A percentile compares a stretch with the other conserved stretches of the same genome.
Evolutionary conservation across 192 early-diverging fungal genomes (phyloP).

Genomic region (Phlyctochytrium planicorne): DNA sequence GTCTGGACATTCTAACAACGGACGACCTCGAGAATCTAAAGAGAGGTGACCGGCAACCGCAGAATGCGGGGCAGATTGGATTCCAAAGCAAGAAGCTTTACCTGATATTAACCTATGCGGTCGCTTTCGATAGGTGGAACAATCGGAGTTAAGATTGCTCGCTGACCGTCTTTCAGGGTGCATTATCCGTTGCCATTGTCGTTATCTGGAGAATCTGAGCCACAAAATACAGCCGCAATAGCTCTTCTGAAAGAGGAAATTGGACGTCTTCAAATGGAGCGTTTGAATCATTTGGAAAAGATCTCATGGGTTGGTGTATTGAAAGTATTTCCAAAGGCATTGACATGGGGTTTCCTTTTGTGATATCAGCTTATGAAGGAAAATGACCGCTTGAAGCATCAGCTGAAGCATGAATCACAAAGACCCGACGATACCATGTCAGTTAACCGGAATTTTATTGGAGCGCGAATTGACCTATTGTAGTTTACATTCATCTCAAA

Average conservation of each 20-base stretch:
- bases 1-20: slow-evolving; percentile 34
- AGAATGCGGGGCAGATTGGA: background rate
- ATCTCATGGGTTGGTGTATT: slow-evolving; percentile 17
- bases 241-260: slow-evolving; percentile 17
- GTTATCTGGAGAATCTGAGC: slow-evolving; percentile 2
- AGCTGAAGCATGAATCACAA: slow-evolving; percentile 29
- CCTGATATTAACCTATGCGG: slow-evolving; percentile 50
- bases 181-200: slow-evolving; percentile 54
- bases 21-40: slow-evolving; percentile 25
- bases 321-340: background rate
- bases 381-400: slow-evolving; percentile 44
- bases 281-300: slow-evolving; percentile 30
- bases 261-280: slow-evolving; percentile 15
- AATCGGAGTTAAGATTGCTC: background rate
- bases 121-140: slow-evolving; percentile 49
- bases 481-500: too few relatives aligned
- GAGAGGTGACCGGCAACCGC: background rate
- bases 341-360: background rate
- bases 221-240: background rate
- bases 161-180: slow-evolving; percentile 28
- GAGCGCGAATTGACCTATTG: too few relatives aligned
- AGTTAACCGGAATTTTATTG: too few relatives aligned
- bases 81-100: slow-evolving; percentile 36
- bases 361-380: slow-evolving; percentile 33
- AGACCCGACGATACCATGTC: background rate